Percentiles rank a stretch among this genome's conserved stretches.
phyloP scores from a whole-genome alignment of 2,329 filamentous ascomycete species.

The Bipolaris cookei region DNA sequence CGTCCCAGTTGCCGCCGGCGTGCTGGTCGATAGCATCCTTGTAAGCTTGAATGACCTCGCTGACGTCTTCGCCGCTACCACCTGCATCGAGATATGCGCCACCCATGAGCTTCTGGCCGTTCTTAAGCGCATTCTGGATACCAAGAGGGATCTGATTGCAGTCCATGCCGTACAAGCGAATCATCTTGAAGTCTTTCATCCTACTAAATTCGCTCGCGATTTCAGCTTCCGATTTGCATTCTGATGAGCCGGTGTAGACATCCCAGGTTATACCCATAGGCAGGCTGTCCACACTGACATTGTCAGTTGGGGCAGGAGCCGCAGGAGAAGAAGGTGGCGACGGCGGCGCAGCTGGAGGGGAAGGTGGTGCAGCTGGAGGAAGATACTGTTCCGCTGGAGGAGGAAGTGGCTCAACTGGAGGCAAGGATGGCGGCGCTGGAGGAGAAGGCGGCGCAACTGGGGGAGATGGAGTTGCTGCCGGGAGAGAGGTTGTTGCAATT shows the following conservation, averaged over 20 bases:
- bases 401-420: background rate
- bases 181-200: conserved; percentile 64
- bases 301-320: conserved; percentile 9
- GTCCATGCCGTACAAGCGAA: conserved; percentile 82
- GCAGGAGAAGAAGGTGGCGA: conserved; percentile 9
- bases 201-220: conserved; percentile 69
- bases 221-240: conserved; percentile 70
- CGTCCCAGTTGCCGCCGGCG: conserved; percentile 65
- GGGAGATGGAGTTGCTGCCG: too few species aligned
- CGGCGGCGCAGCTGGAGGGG: background rate
- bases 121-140: conserved; percentile 66
- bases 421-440: background rate
- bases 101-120: conserved; percentile 73
- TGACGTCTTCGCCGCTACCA: conserved; percentile 48
- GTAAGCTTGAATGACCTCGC: conserved; percentile 65
- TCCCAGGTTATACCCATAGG: conserved; percentile 46
- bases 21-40: conserved; percentile 59
- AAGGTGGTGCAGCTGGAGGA: background rate
- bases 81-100: conserved; percentile 71
- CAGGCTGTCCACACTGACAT: conserved; percentile 15
- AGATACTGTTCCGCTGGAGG: background rate
- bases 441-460: background rate
- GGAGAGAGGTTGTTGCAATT: too few species aligned
- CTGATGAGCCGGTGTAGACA: conserved; percentile 31
- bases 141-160: conserved; percentile 74